These are phyloP conservation scores for Verticillium klebahnii DNA, from an alignment of 2,329 filamentous ascomycete species.

Conservation along the genomic window DNA sequence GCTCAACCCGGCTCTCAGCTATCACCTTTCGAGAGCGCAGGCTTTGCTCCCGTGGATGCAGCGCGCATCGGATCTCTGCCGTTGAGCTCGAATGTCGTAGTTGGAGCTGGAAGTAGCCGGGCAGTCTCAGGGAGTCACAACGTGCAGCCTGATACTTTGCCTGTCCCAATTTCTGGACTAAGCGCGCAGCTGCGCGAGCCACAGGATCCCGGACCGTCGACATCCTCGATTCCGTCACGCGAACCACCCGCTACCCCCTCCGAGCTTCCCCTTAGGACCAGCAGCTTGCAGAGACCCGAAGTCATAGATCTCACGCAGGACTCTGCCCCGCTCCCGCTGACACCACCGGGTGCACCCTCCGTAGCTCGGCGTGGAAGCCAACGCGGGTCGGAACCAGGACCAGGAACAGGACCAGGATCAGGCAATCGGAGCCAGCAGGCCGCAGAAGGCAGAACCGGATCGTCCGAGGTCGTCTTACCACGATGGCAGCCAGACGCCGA, in stretches of 20 bases:
- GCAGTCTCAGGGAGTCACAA: background rate
- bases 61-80: background rate
- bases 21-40: background rate
- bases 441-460: background rate
- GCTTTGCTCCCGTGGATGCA: background rate
- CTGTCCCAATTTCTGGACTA: background rate
- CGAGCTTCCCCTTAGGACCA: background rate
- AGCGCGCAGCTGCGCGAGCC: background rate
- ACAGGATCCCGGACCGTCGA: background rate
- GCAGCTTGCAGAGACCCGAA: background rate
- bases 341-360: background rate
- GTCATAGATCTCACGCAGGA: slow-evolving; percentile 11
- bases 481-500: slow-evolving; percentile 87
- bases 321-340: background rate
- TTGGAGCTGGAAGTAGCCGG: background rate
- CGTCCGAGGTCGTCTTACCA: slow-evolving; percentile 54
- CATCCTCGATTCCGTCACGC: background rate
- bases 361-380: background rate
- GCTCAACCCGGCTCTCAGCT: background rate
- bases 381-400: background rate
- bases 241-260: background rate
- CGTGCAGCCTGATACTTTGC: background rate
- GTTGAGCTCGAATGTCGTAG: background rate
- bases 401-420: background rate
- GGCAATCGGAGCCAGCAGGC: background rate